Base-by-base conservation (phyloP, 805 yeast genomes). In the Sugiyamaella smithiae region DNA sequence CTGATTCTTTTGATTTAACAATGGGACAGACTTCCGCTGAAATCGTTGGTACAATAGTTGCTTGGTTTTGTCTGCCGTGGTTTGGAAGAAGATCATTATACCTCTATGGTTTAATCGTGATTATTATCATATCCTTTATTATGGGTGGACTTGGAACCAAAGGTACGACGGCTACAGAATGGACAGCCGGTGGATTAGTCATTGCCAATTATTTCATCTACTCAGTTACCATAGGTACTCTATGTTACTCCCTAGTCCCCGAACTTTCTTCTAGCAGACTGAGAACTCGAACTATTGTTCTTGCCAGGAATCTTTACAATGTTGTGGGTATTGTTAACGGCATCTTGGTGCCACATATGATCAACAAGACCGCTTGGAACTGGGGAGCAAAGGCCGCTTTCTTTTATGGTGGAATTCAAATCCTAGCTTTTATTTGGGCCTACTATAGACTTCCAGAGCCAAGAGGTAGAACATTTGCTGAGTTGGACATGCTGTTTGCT, bases 371-470 rank as follows among this genome's bases (percentile, higher is more conserved):
- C 22, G 66, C 62, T 28, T 73, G 72, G 52, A 67, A 75, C 52
- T 65, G 70, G 70, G 72, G 71, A 29, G 75, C 74, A 20, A 74
- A 75, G 54, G 71, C 77, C 14, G 77, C 70, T 3, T 73, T 72
- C 54, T 64, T 74, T 45, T 67, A 75, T 68, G 70, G 69, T 42
- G 77, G 68, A 1, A 57, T 59, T 14, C 59, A 64, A 17, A 36
- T 63, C 5, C 6, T 59, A 6, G 56, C 65, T n/a, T 17, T 71
- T 7, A 52, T 63, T 40, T 75, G 77, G 76, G 64, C 69, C 36
- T 72, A 66, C 61, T 71, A 75, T 58, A 74, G 72, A 43, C 65
- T 77, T 48, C 84, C 84, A 9, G 84, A 80, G 60, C 75, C 82
- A 28, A 69, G 69, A 52, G 73, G 71, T 43, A 71, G 78, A 64